Percentiles rank a stretch among this genome's conserved stretches.
Conservation (phyloP, 2,329 filamentous ascomycete genomes). For the Chalaropsis thielavioides region DNA sequence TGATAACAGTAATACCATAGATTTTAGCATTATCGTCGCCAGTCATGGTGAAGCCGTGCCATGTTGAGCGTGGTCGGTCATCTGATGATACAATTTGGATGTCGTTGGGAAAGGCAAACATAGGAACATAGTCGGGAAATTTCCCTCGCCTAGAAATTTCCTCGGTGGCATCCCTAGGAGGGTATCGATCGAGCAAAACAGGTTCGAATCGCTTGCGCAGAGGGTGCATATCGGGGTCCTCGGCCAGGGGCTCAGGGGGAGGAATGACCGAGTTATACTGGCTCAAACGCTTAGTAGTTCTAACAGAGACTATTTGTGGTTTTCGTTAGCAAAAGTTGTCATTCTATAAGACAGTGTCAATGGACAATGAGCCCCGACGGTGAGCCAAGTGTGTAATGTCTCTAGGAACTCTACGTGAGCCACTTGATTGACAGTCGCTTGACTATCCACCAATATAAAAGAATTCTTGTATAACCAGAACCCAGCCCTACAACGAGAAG, state of each 20-base stretch:
- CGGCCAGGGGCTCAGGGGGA: constrained; percentile 75
- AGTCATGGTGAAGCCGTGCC: constrained; percentile 99
- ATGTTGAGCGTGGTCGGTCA: constrained; percentile 84
- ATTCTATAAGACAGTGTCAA: constrained; percentile 2
- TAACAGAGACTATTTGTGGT: constrained; percentile 37
- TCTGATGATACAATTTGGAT: constrained; percentile 94
- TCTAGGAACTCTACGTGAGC: too few species aligned
- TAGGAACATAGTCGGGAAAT: constrained; percentile 95
- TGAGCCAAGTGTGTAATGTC: neutral
- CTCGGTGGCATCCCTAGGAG: constrained; percentile 65
- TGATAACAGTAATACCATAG: constrained; percentile 78
- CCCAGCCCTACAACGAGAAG: neutral
- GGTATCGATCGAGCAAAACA: constrained; percentile 88
- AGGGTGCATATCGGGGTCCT: constrained; percentile 87
- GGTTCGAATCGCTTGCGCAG: constrained; percentile 89
- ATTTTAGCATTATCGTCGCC: constrained; percentile 81
- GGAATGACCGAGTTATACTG: constrained; percentile 99
- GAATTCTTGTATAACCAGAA: neutral
- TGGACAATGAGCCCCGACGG: neutral
- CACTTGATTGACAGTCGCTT: too few species aligned
- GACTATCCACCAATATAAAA: neutral
- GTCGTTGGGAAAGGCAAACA: constrained; percentile 98
- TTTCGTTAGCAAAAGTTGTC: constrained; percentile 14
- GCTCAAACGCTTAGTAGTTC: constrained; percentile 77
- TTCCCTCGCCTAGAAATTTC: constrained; percentile 65